Conservation (phyloP, 2,329 filamentous ascomycete species). For the Tympanopsis confertula region DNA sequence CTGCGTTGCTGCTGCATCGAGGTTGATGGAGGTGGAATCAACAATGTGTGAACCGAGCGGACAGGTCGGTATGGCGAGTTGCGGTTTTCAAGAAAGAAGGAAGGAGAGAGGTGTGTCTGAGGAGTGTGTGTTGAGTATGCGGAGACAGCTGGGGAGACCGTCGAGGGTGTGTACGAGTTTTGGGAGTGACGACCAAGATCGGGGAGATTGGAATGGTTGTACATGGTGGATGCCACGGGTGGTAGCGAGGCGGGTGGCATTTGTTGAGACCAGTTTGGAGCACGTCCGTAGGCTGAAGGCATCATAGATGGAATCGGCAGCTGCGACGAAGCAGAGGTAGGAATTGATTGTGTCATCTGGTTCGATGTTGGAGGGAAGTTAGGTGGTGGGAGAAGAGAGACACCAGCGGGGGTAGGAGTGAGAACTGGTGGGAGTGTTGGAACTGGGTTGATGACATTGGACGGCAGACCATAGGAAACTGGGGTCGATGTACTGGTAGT, state of each 20-base stretch:
- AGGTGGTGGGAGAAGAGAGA: conserved; percentile 17
- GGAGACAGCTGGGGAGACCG: conserved; percentile 37
- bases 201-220: not conserved
- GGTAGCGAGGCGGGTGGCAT: conserved; percentile 10
- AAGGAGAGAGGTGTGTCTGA: conserved; percentile 44
- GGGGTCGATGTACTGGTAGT: not conserved
- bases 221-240: not conserved
- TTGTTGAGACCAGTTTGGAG: conserved; percentile 25
- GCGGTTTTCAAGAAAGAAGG: conserved; percentile 45
- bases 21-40: conserved; percentile 45
- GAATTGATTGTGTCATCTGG: conserved; percentile 41
- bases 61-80: conserved; percentile 55
- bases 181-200: not conserved
- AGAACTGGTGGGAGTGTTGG: not conserved
- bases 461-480: not conserved
- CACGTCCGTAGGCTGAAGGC: conserved; percentile 6
- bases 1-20: conserved; percentile 37
- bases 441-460: not conserved
- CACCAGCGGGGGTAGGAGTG: not conserved
- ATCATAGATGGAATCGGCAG: not conserved
- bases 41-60: conserved; percentile 44
- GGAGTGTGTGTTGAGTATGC: conserved; percentile 31
- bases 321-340: conserved; percentile 10
- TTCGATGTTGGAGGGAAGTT: conserved; percentile 26
- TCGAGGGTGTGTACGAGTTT: conserved; percentile 25